Base-by-base conservation (phyloP, 2,329 filamentous ascomycete genomes). In the Penicillium sp. region DNA sequence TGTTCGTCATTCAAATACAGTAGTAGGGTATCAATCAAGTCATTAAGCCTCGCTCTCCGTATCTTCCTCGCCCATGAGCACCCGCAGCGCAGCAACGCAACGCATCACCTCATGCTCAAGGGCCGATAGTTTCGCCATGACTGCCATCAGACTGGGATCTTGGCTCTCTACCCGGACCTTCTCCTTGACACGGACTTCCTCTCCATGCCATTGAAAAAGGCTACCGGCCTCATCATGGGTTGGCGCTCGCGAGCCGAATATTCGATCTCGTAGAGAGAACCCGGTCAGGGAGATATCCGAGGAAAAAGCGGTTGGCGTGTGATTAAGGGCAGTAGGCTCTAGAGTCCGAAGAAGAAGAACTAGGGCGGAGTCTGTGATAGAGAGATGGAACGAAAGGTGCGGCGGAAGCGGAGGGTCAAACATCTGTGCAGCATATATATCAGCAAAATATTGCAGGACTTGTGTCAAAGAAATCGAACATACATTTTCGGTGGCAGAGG, bases 131-230 rank as follows among this genome's bases (percentile, higher is more conserved):
- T 97, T 97, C 5, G 91, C 88, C 72, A 90, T 88, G 34, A 94
- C 81, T 36, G 90, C 88, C 72, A 97, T 87, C 62, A 97, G 72
- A 65, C 87, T 92, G 1, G 93, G 93, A 72, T 97, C 92, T 54
- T 92, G 90, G 67, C 86, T 93, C 74, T 96, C 92, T 2, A 97
- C 88, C 40, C 89, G 83, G 5, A 96, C 84, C 77, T 97, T 97
- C 72, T 97, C 93, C 64, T 88, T 86, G 45, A 97, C 93, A 62
- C 86, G 88, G 3, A 97, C 92, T 60, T 94, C 86, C 55, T 86
- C 82, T 5, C 84, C 83, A 15, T 78, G 79, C 75, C 83, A 97
- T 4, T 78, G 79, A 72, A 96, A 97, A 0, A 89, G 78, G 38
- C 86, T 83, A 59, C 93, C 89, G 61, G 87, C 86, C 75, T 97